Conservation (phyloP, 257 asterid genomes). For the Gentiana macrophylla region DNA sequence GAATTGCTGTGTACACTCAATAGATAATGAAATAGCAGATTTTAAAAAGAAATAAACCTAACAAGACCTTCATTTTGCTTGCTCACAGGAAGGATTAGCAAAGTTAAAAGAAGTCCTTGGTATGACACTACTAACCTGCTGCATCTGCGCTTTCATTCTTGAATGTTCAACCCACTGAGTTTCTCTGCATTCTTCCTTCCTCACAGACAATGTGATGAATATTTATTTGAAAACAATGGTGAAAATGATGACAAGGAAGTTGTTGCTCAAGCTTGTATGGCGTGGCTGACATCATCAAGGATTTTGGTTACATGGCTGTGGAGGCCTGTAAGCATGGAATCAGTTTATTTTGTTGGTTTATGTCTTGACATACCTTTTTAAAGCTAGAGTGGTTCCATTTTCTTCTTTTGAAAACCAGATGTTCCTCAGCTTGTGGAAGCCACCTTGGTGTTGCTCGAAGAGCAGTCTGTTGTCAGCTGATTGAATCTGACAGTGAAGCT, state of each 20-base stretch:
- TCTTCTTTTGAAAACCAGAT: constrained; percentile 31
- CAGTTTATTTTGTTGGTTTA: constrained; percentile 4
- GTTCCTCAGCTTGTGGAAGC: constrained; percentile 64
- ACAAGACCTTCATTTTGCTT: constrained; percentile 6
- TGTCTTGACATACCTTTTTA: constrained; percentile 8
- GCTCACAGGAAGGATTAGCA: constrained; percentile 63
- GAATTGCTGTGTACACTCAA: too few relatives aligned
- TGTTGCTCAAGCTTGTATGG: constrained; percentile 95
- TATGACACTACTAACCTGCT: constrained; percentile 20
- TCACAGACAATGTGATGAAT: constrained; percentile 66
- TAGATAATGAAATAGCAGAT: too few relatives aligned
- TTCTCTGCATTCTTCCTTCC: constrained; percentile 3
- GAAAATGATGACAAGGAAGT: constrained; percentile 98
- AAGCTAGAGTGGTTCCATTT: constrained; percentile 9
- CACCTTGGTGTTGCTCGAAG: constrained; percentile 64
- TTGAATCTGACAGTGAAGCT: constrained; percentile 68
- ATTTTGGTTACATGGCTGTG: constrained; percentile 71
- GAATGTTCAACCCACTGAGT: background rate
- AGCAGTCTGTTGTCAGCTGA: constrained; percentile 79
- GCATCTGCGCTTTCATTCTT: background rate
- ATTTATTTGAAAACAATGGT: constrained; percentile 77
- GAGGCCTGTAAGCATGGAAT: constrained; percentile 71
- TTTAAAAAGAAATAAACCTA: background rate
- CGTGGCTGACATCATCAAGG: constrained; percentile 72
- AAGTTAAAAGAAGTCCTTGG: constrained; percentile 82